phyloP scores from a whole-genome alignment of 345 rosid species.

The Bruguiera parviflora region DNA sequence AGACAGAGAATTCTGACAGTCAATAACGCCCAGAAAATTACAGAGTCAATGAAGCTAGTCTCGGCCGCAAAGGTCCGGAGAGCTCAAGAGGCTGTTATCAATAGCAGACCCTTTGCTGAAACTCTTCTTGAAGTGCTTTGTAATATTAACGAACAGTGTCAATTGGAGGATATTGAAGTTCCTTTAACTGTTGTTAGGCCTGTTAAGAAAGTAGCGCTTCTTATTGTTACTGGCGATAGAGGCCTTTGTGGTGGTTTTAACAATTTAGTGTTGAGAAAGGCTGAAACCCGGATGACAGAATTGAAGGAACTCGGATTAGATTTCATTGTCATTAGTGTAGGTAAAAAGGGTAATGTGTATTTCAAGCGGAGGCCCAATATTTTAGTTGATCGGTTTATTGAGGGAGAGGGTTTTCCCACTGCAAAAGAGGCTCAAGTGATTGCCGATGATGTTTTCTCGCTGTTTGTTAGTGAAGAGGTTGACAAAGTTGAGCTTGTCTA shows the following conservation, averaged over 20 bases:
- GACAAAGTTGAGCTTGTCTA: constrained; percentile 87
- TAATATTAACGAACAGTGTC: constrained; percentile 48
- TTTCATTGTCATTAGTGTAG: constrained; percentile 65
- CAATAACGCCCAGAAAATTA: constrained; percentile 63
- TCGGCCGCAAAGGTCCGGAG: constrained; percentile 75
- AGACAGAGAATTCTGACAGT: constrained; percentile 54
- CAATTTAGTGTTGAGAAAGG: constrained; percentile 58
- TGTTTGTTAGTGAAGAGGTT: constrained; percentile 71
- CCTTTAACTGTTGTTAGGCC: constrained; percentile 64
- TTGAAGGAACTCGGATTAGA: constrained; percentile 54
- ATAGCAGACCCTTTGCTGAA: constrained; percentile 65
- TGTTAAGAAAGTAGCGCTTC: constrained; percentile 70
- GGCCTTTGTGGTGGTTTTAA: constrained; percentile 91
- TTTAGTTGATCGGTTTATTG: constrained; percentile 45
- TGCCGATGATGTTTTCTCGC: constrained; percentile 73
- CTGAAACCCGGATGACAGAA: constrained; percentile 50
- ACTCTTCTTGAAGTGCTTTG: constrained; percentile 52
- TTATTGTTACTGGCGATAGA: constrained; percentile 64
- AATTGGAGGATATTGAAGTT: constrained; percentile 57
- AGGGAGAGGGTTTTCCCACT: constrained; percentile 65
- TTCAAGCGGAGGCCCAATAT: constrained; percentile 49
- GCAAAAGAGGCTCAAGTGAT: constrained; percentile 76
- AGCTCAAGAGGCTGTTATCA: constrained; percentile 89
- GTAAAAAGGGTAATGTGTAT: constrained; percentile 79
- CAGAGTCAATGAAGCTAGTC: constrained; percentile 84